A percentile compares a stretch with the other conserved stretches of the same genome.
Evolutionary conservation across 352 stramenopile genomes (phyloP).

Genomic region (Pythium sp.): DNA sequence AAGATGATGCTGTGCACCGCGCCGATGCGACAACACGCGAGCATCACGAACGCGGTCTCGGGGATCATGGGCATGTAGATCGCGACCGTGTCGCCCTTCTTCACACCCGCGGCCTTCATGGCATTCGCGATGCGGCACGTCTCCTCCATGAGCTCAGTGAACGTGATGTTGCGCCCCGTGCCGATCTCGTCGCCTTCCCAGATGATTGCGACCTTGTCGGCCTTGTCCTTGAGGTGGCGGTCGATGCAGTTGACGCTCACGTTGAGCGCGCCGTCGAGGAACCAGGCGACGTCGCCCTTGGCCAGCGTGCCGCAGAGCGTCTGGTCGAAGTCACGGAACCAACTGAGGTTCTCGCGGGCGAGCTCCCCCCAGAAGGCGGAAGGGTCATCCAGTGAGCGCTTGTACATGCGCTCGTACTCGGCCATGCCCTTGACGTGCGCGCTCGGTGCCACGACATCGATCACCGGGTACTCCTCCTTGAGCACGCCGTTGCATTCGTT

Average conservation of each 20-base stretch:
- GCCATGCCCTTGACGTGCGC: slow-evolving; percentile 71
- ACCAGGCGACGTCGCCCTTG: slow-evolving; percentile 94
- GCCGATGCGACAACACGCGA: slow-evolving; percentile 97
- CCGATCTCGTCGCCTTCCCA: slow-evolving; percentile 97
- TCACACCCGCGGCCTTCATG: slow-evolving; percentile 63
- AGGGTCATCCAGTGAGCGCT: slow-evolving; percentile 84
- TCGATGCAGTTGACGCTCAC: slow-evolving; percentile 95
- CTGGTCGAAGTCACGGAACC: slow-evolving; percentile 93
- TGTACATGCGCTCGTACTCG: slow-evolving; percentile 86
- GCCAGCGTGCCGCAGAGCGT: slow-evolving; percentile 83
- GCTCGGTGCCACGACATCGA: slow-evolving; percentile 42
- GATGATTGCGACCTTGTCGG: slow-evolving; percentile 94
- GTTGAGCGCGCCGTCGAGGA: slow-evolving; percentile 94
- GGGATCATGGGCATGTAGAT: slow-evolving; percentile 99
- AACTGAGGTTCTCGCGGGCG: slow-evolving; percentile 88
- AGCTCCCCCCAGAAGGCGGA: slow-evolving; percentile 91
- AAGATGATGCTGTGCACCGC: slow-evolving; percentile 97
- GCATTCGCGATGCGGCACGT: slow-evolving; percentile 93
- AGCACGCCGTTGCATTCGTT: slow-evolving; percentile 13
- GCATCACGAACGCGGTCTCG: slow-evolving; percentile 97
- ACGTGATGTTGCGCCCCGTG: slow-evolving; percentile 88
- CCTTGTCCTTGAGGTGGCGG: slow-evolving; percentile 80
- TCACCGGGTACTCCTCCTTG: slow-evolving; percentile 23
- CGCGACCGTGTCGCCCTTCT: slow-evolving; percentile 89
- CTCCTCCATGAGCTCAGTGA: slow-evolving; percentile 87